Evolutionary conservation across 768 basidiomycete genomes (phyloP).

Genomic region (Collybiopsis confluens): DNA sequence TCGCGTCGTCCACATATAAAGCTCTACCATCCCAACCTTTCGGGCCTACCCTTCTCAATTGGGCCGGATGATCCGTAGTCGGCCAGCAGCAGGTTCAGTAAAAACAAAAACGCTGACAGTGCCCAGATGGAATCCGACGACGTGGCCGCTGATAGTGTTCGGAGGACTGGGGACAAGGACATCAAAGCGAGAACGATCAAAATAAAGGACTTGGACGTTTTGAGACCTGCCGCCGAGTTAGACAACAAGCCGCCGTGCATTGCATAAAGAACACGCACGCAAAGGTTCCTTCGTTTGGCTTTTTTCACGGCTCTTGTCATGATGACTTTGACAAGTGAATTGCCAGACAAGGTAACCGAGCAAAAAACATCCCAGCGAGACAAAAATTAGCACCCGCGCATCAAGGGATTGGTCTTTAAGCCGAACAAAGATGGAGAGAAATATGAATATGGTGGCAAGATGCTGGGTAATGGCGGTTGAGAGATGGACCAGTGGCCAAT

Average conservation of each 20-base stretch:
- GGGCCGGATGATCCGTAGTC: slow-evolving; percentile 59
- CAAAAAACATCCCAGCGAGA: slow-evolving; percentile 56
- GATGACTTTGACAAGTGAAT: slow-evolving; percentile 30
- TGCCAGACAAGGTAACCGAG: slow-evolving; percentile 64
- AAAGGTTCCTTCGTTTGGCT: too few species aligned
- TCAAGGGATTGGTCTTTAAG: slow-evolving; percentile 63
- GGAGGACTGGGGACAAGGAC: slow-evolving; percentile 85
- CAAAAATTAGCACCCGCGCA: slow-evolving; percentile 64
- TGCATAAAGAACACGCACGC: not conserved
- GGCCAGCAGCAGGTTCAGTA: slow-evolving; percentile 75
- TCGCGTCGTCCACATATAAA: slow-evolving; percentile 10
- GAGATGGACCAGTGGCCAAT: slow-evolving; percentile 65
- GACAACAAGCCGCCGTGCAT: not conserved
- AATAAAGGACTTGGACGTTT: slow-evolving; percentile 74
- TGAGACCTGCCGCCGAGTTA: slow-evolving; percentile 47
- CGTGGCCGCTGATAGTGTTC: slow-evolving; percentile 90
- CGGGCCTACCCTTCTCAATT: slow-evolving; percentile 41
- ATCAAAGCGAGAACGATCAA: slow-evolving; percentile 86
- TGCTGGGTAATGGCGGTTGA: slow-evolving; percentile 83
- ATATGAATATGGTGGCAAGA: slow-evolving; percentile 73
- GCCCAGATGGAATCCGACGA: slow-evolving; percentile 98
- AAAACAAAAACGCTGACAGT: slow-evolving; percentile 78
- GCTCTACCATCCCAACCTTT: slow-evolving; percentile 43
- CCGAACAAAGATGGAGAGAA: slow-evolving; percentile 74
- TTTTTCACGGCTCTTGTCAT: too few species aligned